Conservation (phyloP, 176 grass and related monocot genomes). For the Raddia distichophylla region DNA sequence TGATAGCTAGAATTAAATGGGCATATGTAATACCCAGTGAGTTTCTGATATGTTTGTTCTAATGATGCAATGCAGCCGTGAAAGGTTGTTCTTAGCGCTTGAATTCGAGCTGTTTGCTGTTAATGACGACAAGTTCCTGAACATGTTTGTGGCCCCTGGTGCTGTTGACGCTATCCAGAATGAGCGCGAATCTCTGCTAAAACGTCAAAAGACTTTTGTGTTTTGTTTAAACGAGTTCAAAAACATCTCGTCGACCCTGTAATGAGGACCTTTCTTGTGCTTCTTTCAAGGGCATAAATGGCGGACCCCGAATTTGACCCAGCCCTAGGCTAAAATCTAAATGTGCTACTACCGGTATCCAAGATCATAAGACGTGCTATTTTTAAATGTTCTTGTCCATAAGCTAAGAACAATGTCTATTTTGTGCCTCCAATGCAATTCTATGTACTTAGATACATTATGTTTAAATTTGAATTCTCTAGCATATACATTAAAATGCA, state of each 20-base stretch:
- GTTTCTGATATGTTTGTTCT: conserved; percentile 36
- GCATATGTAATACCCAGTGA: neutral
- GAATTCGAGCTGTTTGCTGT: conserved; percentile 86
- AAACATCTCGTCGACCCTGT: conserved; percentile 71
- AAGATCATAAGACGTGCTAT: no score
- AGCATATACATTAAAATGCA: no score
- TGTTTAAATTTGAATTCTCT: no score
- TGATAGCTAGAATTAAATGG: conserved; percentile 15
- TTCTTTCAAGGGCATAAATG: conserved; percentile 24
- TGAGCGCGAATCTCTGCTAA: conserved; percentile 74
- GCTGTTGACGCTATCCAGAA: conserved; percentile 73
- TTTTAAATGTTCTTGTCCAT: no score
- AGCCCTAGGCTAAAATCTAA: no score
- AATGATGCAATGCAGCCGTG: conserved; percentile 60
- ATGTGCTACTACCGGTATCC: no score
- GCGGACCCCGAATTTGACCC: no score
- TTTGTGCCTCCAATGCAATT: no score
- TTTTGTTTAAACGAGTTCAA: conserved; percentile 94
- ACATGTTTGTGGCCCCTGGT: conserved; percentile 87
- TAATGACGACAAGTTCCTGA: conserved; percentile 93
- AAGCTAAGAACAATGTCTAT: no score
- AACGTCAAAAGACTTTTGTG: conserved; percentile 83
- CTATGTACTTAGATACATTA: no score
- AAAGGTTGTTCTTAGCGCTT: conserved; percentile 81
- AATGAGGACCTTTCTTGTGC: conserved; percentile 14